Conservation (phyloP, 495 filamentous ascomycete species). For the Aspergillus bridgeri region DNA sequence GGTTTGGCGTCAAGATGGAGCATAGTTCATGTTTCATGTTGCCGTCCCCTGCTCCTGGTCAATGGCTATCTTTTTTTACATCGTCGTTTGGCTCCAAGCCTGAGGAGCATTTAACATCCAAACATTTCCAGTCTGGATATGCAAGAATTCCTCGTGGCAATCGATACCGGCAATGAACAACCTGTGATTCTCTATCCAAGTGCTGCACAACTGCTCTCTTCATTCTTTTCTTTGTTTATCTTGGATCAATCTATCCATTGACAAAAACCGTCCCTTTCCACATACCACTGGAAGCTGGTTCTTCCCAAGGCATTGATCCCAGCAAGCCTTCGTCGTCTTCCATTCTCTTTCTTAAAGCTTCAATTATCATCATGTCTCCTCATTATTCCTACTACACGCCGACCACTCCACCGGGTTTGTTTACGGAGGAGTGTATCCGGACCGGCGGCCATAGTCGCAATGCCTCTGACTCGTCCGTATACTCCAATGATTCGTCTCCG, state of each 20-base stretch:
- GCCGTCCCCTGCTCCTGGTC: slow-evolving; percentile 27
- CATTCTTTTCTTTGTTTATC: slow-evolving; percentile 1
- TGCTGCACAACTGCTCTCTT: slow-evolving; percentile 9
- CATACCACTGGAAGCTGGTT: slow-evolving; percentile 22
- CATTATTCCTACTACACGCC: slow-evolving; percentile 45
- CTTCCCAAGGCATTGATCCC: slow-evolving; percentile 8
- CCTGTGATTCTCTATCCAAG: slow-evolving; percentile 13
- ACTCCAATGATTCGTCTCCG: slow-evolving; percentile 71
- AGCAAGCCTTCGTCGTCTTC: not conserved
- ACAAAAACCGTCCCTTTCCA: slow-evolving; percentile 6
- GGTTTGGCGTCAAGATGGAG: slow-evolving; percentile 34
- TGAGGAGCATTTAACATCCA: slow-evolving; percentile 43
- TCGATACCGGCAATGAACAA: slow-evolving; percentile 13
- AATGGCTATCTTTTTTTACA: slow-evolving; percentile 26
- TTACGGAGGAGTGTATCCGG: slow-evolving; percentile 29
- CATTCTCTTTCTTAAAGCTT: not conserved
- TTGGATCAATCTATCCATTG: slow-evolving; percentile 3
- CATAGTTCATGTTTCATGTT: slow-evolving; percentile 45
- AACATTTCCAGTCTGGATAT: slow-evolving; percentile 27
- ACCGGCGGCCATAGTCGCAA: slow-evolving; percentile 39
- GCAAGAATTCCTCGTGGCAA: slow-evolving; percentile 10
- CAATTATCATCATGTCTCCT: slow-evolving; percentile 40
- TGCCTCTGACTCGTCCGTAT: slow-evolving; percentile 47
- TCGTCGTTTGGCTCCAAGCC: slow-evolving; percentile 20
- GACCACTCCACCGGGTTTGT: slow-evolving; percentile 41